Base-by-base conservation (phyloP, 2,329 filamentous ascomycete species). In the Aotearoamyces nothofagi region DNA sequence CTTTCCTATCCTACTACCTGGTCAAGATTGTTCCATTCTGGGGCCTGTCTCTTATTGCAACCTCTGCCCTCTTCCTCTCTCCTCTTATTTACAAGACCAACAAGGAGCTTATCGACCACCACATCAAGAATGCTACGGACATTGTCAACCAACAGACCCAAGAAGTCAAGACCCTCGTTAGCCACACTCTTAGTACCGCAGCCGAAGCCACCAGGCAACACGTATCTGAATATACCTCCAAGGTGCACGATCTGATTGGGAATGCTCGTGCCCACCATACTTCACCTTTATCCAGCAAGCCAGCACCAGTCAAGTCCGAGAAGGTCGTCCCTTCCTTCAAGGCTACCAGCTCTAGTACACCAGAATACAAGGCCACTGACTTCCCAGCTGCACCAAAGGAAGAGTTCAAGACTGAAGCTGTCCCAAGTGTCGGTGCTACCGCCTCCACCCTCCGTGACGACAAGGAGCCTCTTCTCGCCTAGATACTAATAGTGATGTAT, bases 21-120 rank as follows among this genome's bases (percentile, higher is more conserved):
- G 65, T 75, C 53, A 79, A 78, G 60, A 57, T 78, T 36, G 64
- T 79, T 26, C 74, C 74, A 19, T 66, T 75, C 58, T 79, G 74
- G 74, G 72, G 69, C 19, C 65, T 79, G 38, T 58, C 69, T 26
- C 53, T 79, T 38, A 58, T 78, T 41, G 57, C 54, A 38, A 69
- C 68, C 33, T 68, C 68, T 9, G 50, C 69, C 27, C 45, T 65
- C 34, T 79, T 79, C 58, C 57, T 74, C 33, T 60, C 57, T 9
- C 74, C 74, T 16, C 59, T 78, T 29, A 44, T 77, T 47, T 79
- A 79, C 55, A 63, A 61, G 41, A 61, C 61, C 43, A 79, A 79
- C 63, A 61, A 77, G 57, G 73, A 78, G 55, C 52, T 78, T 33
- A 78, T 79, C 42, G 74, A 79, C 45, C 51, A 60, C 39, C 65